phyloP scores from a whole-genome alignment of 2,329 filamentous ascomycete species.

The Penicillium sp. region DNA sequence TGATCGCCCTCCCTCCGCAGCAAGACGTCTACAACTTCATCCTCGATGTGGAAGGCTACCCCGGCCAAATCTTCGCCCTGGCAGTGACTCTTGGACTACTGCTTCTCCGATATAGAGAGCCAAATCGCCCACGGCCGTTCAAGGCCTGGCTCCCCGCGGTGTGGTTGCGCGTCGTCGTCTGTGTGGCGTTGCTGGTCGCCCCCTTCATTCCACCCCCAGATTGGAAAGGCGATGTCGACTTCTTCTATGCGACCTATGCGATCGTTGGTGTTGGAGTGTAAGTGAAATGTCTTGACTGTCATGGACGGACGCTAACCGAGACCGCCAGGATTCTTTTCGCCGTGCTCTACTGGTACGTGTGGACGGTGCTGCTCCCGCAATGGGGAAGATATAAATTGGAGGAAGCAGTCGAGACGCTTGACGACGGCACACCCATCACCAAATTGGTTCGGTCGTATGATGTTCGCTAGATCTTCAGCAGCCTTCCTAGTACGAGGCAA shows the following conservation, averaged over 20 bases:
- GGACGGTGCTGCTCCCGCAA: constrained; percentile 60
- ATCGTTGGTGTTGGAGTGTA: constrained; percentile 49
- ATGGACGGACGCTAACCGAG: constrained; percentile 14
- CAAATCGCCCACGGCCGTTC: constrained; percentile 62
- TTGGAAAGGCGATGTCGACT: constrained; percentile 45
- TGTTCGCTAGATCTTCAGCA: not conserved
- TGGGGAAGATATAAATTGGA: constrained; percentile 61
- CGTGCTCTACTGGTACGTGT: constrained; percentile 66
- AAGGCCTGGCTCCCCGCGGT: constrained; percentile 63
- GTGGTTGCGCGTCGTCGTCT: constrained; percentile 54
- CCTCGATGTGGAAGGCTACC: constrained; percentile 68
- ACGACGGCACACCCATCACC: constrained; percentile 66
- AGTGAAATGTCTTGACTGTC: constrained; percentile 23
- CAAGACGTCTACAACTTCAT: constrained; percentile 70
- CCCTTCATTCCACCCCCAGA: constrained; percentile 60
- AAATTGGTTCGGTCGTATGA: constrained; percentile 46
- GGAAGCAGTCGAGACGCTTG: constrained; percentile 58
- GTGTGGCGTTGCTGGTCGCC: constrained; percentile 56
- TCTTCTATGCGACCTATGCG: constrained; percentile 55
- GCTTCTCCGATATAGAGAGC: constrained; percentile 58
- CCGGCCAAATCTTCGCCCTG: constrained; percentile 59
- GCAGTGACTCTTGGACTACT: constrained; percentile 59
- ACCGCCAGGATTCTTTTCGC: constrained; percentile 54
- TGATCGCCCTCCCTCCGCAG: constrained; percentile 64
- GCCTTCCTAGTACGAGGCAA: not conserved